Evolutionary conservation across 352 stramenopile species (phyloP), one percentile per base, ranked within the genome.

Genomic region (Phytophthora lateralis): DNA sequence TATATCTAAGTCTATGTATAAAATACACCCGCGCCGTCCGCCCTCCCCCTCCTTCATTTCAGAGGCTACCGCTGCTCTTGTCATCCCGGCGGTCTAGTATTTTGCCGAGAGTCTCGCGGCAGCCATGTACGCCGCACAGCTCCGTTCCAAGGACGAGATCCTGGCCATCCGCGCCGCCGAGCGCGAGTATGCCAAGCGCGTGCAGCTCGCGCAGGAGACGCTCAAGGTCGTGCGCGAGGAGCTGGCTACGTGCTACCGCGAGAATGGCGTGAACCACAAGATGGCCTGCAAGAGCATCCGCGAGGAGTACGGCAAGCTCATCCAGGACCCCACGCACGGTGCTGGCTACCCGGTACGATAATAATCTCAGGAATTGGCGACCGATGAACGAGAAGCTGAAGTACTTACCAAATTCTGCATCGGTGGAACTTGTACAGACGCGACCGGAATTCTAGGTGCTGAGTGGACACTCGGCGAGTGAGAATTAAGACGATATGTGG

Each of bases 181-280:
- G 74, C 66, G 78, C 54, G 78, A 91, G 49, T 93, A 91, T 64
- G 78, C 78, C 41, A 89, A 93, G 78, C 80, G 82, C 37, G 45
- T 71, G 66, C 76, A 90, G 45, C 65, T 95, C 24, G 82, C 87
- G 34, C 81, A 92, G 58, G 85, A 93, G 72, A 89, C 63, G 6
- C 55, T 95, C 60, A 95, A 93, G 80, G 68, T 93, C 42, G 85
- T 95, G 69, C 84, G 85, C 55, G 87, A 93, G 47, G 85, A 95
- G 66, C 72, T 95, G 60, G 84, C 87, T 55, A 82, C 83, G 55
- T 95, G 87, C 73, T 95, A 95, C 77, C 88, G 91, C 63, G 86
- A 95, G 69, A 78, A 93, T 70, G 87, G 87, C 57, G 82, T 95
- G 45, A 95, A 95, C 78, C 87, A 95, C 84, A 91, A 89, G 64